Evolutionary conservation across 345 rosid genomes (phyloP).

Genomic region (Raphanus sativus): DNA sequence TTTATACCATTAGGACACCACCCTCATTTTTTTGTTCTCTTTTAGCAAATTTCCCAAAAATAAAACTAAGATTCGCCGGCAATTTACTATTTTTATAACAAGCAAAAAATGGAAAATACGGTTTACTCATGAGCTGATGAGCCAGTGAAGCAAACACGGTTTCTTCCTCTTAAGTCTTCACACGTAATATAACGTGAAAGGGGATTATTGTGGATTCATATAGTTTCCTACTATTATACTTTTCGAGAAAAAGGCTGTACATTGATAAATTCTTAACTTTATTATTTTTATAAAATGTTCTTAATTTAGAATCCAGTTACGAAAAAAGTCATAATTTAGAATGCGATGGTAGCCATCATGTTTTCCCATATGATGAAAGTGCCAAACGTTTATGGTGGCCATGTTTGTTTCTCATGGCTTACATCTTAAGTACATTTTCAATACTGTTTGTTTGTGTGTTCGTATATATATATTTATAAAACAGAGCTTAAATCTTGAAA

Average conservation of each 20-base stretch:
- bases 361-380: slow-evolving; percentile 8
- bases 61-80: not conserved
- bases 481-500: too few species aligned
- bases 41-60: too few species aligned
- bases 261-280: not conserved
- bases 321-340: not conserved
- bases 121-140: slow-evolving; percentile 16
- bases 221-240: not conserved
- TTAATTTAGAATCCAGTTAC: not conserved
- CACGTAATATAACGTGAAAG: slow-evolving; percentile 35
- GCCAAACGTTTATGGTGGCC: slow-evolving; percentile 28
- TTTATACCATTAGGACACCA: too few species aligned
- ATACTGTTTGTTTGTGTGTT: too few species aligned
- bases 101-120: slow-evolving; percentile 8
- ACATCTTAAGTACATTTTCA: not conserved
- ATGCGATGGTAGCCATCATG: slow-evolving; percentile 30
- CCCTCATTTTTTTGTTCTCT: too few species aligned
- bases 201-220: slow-evolving; percentile 14
- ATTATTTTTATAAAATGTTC: not conserved
- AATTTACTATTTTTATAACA: not conserved
- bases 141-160: slow-evolving; percentile 39
- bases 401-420: slow-evolving; percentile 19
- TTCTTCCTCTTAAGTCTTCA: slow-evolving; percentile 16
- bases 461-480: too few species aligned
- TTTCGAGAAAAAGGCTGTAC: slow-evolving; percentile 23